A percentile compares a stretch with the other conserved stretches of the same genome.
phyloP scores from a whole-genome alignment of 2,329 filamentous ascomycete genomes.

The Endothia cerciana region DNA sequence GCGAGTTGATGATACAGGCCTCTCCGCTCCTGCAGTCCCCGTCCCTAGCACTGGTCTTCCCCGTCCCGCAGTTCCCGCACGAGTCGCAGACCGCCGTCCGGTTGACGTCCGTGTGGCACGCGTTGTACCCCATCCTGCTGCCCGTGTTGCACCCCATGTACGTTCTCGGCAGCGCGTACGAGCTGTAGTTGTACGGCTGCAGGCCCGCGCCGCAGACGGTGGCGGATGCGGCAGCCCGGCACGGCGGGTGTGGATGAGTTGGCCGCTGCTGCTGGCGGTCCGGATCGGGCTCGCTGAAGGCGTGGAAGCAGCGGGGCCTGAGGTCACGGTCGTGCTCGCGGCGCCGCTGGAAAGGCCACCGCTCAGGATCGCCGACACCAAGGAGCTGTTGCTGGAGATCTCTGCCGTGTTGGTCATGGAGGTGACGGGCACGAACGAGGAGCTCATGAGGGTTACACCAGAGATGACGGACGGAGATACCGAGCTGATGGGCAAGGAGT shows the following conservation, averaged over 20 bases:
- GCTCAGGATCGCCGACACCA: slow-evolving; percentile 5
- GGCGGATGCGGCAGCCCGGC: neutral
- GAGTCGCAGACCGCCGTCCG: slow-evolving; percentile 12
- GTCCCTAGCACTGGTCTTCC: slow-evolving; percentile 16
- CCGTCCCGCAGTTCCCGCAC: slow-evolving; percentile 23
- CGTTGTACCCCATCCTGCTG: slow-evolving; percentile 8
- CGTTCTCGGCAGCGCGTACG: neutral
- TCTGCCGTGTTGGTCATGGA: slow-evolving; percentile 17
- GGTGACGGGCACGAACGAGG: slow-evolving; percentile 20
- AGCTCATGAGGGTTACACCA: slow-evolving; percentile 16
- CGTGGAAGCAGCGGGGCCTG: no score
- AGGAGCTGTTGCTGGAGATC: slow-evolving; percentile 8
- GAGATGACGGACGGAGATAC: slow-evolving; percentile 12
- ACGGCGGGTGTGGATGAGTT: neutral
- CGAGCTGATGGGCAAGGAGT: neutral
- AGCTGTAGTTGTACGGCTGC: slow-evolving; percentile 8
- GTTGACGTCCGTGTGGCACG: slow-evolving; percentile 17
- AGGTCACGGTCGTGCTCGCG: neutral
- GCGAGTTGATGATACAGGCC: slow-evolving; percentile 11
- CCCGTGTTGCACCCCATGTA: slow-evolving; percentile 25
- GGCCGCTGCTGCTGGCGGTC: neutral
- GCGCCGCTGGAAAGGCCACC: neutral
- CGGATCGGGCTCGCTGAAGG: no score
- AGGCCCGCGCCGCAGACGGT: slow-evolving; percentile 14
- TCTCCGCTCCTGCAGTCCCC: slow-evolving; percentile 11